Evolutionary conservation across 169 alveolate genomes (phyloP).

Genomic region (Eimeria mitis): DNA sequence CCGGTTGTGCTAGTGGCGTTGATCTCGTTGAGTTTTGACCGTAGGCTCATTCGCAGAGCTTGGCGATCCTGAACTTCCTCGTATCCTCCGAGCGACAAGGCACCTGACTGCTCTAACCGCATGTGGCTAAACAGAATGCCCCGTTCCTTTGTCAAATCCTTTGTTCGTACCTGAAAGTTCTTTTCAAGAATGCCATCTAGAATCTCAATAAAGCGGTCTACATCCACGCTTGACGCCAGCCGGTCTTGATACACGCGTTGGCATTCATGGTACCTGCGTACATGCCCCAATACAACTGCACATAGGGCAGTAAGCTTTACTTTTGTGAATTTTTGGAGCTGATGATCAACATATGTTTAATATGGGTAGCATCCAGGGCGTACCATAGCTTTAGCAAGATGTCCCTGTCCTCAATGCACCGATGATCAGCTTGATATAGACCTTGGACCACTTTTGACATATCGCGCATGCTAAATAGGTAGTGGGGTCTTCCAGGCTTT

Average conservation of each 20-base stretch:
- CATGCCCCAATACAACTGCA: neutral
- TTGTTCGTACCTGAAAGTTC: conserved; percentile 84
- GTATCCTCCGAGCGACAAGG: conserved; percentile 83
- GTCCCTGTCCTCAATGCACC: conserved; percentile 92
- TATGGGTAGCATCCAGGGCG: neutral
- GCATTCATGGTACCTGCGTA: conserved; percentile 95
- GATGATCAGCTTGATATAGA: conserved; percentile 91
- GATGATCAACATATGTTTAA: neutral
- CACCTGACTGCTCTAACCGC: conserved; percentile 52
- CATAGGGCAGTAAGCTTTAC: neutral
- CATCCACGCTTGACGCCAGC: conserved; percentile 90
- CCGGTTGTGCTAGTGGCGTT: conserved; percentile 90
- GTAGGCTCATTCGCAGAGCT: conserved; percentile 86
- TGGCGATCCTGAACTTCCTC: conserved; percentile 90
- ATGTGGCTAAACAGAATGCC: conserved; percentile 86
- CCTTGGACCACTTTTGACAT: conserved; percentile 96
- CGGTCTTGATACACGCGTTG: conserved; percentile 96
- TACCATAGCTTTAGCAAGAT: conserved; percentile 85
- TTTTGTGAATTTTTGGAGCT: neutral
- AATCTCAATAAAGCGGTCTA: conserved; percentile 88
- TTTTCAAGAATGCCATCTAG: conserved; percentile 88
- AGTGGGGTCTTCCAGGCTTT: conserved; percentile 96
- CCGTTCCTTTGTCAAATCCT: conserved; percentile 84
- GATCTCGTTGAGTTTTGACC: conserved; percentile 89
- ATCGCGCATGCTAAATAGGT: conserved; percentile 97